A percentile compares a stretch with the other conserved stretches of the same genome.
Conservation (phyloP, 2,329 filamentous ascomycete genomes). For the Dryadomyces quercivorus region DNA sequence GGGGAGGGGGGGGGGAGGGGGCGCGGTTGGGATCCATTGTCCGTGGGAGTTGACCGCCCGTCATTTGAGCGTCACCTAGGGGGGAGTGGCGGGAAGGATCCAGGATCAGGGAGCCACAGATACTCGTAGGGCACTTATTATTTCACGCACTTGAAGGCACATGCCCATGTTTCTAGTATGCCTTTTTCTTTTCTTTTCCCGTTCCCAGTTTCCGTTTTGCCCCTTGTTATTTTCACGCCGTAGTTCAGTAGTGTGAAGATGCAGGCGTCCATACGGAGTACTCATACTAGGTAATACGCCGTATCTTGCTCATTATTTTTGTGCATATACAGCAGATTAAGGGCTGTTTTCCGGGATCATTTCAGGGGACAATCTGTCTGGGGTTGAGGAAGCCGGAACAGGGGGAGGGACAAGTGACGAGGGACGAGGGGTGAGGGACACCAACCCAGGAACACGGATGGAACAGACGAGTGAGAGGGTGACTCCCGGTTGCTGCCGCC, state of each 20-base stretch:
- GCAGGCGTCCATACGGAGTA: too few relatives aligned
- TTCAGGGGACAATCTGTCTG: not conserved
- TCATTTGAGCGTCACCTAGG: not conserved
- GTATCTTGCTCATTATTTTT: too few relatives aligned
- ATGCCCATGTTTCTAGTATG: too few relatives aligned
- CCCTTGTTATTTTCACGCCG: too few relatives aligned
- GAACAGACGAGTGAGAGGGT: too few relatives aligned
- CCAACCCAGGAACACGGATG: too few relatives aligned
- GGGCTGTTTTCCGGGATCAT: not conserved
- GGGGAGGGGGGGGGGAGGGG: not conserved
- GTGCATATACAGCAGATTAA: not conserved
- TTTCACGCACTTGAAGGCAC: too few relatives aligned
- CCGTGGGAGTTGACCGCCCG: not conserved
- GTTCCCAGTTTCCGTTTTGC: too few relatives aligned
- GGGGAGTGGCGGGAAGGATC: not conserved
- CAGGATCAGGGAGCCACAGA: not conserved
- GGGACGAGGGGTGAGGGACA: not conserved
- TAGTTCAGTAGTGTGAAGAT: too few relatives aligned
- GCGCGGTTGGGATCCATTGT: not conserved
- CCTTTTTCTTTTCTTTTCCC: too few relatives aligned
- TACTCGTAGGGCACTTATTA: too few relatives aligned
- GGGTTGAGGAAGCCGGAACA: not conserved
- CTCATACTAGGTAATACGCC: too few relatives aligned
- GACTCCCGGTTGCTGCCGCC: not conserved
- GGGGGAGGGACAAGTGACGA: not conserved